A percentile compares a stretch with the other conserved stretches of the same genome.
phyloP scores from a whole-genome alignment of 1,139 yeast species.

The Geotrichum restrictum region DNA sequence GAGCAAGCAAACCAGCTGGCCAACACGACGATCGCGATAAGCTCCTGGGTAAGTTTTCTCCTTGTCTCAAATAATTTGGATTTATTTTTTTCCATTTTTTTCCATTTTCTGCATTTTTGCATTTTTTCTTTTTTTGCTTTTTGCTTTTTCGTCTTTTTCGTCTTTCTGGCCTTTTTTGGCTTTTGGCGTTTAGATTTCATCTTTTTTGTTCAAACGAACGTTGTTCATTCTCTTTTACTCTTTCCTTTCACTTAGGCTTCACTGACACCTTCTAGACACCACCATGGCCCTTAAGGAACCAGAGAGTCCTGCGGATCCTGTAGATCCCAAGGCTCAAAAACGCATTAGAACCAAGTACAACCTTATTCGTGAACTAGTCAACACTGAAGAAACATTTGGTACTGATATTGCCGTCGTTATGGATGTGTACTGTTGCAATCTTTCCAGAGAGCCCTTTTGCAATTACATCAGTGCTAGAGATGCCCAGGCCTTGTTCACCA shows the following conservation, averaged over 20 bases:
- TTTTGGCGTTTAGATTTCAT: neutral
- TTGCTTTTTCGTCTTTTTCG: neutral
- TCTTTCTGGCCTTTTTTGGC: neutral
- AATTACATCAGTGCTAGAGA: conserved; percentile 34
- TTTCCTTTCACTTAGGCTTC: neutral
- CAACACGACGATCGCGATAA: too few species aligned
- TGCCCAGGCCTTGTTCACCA: conserved; percentile 33
- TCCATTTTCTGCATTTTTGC: neutral
- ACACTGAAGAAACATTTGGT: conserved; percentile 38
- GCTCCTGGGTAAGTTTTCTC: too few species aligned
- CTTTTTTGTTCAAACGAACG: neutral
- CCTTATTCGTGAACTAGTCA: conserved; percentile 38
- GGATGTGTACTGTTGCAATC: conserved; percentile 32
- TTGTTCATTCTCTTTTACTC: neutral
- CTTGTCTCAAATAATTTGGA: too few species aligned
- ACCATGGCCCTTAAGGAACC: conserved; percentile 7
- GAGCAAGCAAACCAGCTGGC: too few species aligned
- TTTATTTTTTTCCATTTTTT: neutral
- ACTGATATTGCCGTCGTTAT: conserved; percentile 38
- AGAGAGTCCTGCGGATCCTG: neutral
- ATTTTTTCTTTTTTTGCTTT: neutral
- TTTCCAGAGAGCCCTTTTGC: conserved; percentile 29
- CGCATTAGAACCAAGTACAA: conserved; percentile 30
- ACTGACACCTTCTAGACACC: neutral
- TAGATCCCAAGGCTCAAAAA: conserved; percentile 22